Evolutionary conservation across 2,329 filamentous ascomycete species (phyloP), one percentile per base, ranked within the genome.

Genomic region (Colletotrichum noveboracense): DNA sequence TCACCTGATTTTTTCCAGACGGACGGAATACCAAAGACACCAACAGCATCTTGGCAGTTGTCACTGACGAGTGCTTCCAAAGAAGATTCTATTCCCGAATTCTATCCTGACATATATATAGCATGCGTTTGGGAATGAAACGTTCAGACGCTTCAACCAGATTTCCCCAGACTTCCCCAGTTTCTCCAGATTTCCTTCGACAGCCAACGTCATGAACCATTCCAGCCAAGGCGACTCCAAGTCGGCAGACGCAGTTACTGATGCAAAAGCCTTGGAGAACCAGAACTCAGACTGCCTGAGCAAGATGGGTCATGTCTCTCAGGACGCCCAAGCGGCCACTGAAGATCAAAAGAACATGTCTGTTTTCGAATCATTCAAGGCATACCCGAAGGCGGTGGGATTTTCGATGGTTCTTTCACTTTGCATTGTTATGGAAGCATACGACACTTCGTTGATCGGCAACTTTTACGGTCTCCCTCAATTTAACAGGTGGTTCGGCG

Each of bases 351-450:
- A 67, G 43, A 67, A 56, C 26, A 48, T 26, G 26, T 28, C 26
- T 8, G n/a, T 26, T 30, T 34, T 32, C 43, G 58, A 13, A 38
- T 16, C 28, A 21, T 43, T 68, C 66, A 68, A 58, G 48, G 26
- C 28, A 58, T 80, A 80, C 36, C 79, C 79, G 64, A 80, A 80
- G 61, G 79, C 79, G 6, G 77, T 80, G 2, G 78, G 72, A 6
- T 80, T 79, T 77, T 80, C 79, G 4, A 55, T 80, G 18, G 48
- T 80, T 16, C 71, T 80, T 32, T 80, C 80, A 66, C 66, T 78
- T 3, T 80, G 79, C 14, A 74, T 80, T 58, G 77, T 80, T 21
- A 80, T 80, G 79, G 79, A 80, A 64, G 79, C 75, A 0, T 80
- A 79, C 36, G 79, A 79, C 26, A 80, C 79, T 62, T 77, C 76